Evolutionary conservation across 2,329 filamentous ascomycete species (phyloP), one percentile per base, ranked within the genome.

Genomic region (Rutstroemia sp.): DNA sequence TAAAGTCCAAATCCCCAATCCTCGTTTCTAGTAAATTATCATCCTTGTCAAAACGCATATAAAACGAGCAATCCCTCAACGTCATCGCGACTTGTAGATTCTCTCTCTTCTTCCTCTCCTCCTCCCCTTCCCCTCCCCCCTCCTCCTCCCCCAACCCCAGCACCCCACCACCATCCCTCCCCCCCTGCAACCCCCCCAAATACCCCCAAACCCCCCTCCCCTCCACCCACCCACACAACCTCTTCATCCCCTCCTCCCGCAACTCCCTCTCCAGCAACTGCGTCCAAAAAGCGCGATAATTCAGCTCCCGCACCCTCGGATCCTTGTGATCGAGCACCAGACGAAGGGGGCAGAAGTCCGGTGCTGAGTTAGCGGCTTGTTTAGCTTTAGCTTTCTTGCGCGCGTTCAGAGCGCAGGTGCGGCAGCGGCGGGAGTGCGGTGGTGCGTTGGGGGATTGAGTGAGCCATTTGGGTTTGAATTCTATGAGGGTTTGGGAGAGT

Each of bases 391-490:
- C 51, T 59, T 59, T 38, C 5, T 40, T 42, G 19, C 30, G 54
- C 23, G 49, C 54, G 56, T 51, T 63, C 27, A 30, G 63, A 58
- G 89, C 89, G 68, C 89, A 94, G 40, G 86, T 90, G 34, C 89
- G 82, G 72, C 89, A 94, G 51, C 87, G 77, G 51, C 75, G 78
- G 42, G 87, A 80, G 27, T 73, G 71, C 0, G 67, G 25, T 1
- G 88, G 89, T 0, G 88, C 88, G 39, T 81, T 83, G 4, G 85
- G 87, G 2, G 88, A 92, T 68, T 91, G 88, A 8, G 78, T 73
- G 25, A 94, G 79, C 89, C 89, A 94, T 71, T 94, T 94, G 14
- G 89, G 88, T 69, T 94, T 94, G 72, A 92, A 87, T 68, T 92
- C 87, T 56, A 88, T 73, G 34, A 87, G 68, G 5, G 44, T 30